Evolutionary conservation across 192 early-diverging fungal genomes (phyloP), one percentile per base, ranked within the genome.

Genomic region (Jimgerdemannia flammicorona): DNA sequence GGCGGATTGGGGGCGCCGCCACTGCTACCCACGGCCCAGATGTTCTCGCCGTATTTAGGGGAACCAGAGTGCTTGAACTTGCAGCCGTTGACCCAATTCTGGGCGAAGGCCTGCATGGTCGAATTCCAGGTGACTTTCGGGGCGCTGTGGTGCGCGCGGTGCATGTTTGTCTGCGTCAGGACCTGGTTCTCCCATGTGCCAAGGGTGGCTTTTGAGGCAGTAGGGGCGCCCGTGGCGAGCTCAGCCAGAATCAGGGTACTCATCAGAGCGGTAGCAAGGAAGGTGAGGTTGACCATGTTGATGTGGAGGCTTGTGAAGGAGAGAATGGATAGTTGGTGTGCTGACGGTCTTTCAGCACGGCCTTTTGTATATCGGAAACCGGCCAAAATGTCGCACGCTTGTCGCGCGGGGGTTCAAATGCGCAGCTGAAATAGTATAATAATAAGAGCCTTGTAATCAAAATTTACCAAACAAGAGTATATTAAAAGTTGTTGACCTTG

Each of bases 61-160:
- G 70, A 79, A 59, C 70, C 72, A 66, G 80, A 84, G 70, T 87
- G 86, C 40, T 77, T 40, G 73, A 87, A 85, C 18, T 74, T 39
- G 63, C 86, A 87, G 4, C 59, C 65, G 67, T 82, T 74, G 44
- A 76, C 71, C 75, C 81, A 81, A 19, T 77, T 78, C 73, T 85
- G 75, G 14, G 84, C 86, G 72, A 71, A 81, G 3, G 3, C 40
- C 20, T 80, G 82, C 17, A 82, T 42, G 44, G 74, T 79, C 18
- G 20, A 17, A 71, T 75, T 80, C 83, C 84, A 87, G 3, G 65
- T 80, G 44, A 87, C 17, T 3, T 80, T 43, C 44, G 79, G 76
- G 40, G 80, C 80, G n/a, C 73, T 68, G 54, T 87, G 86, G 3
- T 19, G 66, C 0, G 76, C 77, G 72, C 86, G 82, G 72, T 70